Evolutionary conservation across 2,329 filamentous ascomycete genomes (phyloP).

Genomic region (Metarhizium anisopliae): DNA sequence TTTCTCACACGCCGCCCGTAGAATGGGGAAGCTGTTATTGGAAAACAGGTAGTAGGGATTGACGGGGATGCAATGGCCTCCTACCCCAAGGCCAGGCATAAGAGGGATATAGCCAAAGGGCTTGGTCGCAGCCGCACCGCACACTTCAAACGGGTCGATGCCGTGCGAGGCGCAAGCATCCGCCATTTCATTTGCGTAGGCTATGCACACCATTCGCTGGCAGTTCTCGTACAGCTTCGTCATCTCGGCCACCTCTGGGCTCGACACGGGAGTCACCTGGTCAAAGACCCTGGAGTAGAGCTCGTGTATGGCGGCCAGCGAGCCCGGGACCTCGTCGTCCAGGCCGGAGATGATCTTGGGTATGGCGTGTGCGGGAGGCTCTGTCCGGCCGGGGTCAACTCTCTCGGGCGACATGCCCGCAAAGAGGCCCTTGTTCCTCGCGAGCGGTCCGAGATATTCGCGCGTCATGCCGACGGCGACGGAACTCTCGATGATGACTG

Average conservation of each 20-base stretch:
- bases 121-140: slow-evolving; percentile 37
- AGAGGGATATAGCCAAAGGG: slow-evolving; percentile 44
- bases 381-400: slow-evolving; percentile 40
- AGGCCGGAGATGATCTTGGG: slow-evolving; percentile 47
- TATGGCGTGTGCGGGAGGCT: slow-evolving; percentile 31
- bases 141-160: slow-evolving; percentile 44
- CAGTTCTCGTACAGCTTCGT: slow-evolving; percentile 51
- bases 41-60: slow-evolving; percentile 45
- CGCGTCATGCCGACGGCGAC: slow-evolving; percentile 48
- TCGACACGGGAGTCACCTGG: slow-evolving; percentile 36
- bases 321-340: slow-evolving; percentile 34
- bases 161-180: slow-evolving; percentile 36
- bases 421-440: slow-evolving; percentile 29
- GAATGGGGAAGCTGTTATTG: slow-evolving; percentile 36
- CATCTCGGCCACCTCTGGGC: slow-evolving; percentile 48
- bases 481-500: slow-evolving; percentile 43
- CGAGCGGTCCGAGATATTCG: slow-evolving; percentile 36
- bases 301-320: slow-evolving; percentile 31
- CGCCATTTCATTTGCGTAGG: slow-evolving; percentile 48
- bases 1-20: slow-evolving; percentile 32
- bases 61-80: slow-evolving; percentile 47
- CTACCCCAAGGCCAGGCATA: slow-evolving; percentile 39
- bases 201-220: slow-evolving; percentile 45
- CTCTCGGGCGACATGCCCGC: slow-evolving; percentile 44
- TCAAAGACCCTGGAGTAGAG: slow-evolving; percentile 41